These are phyloP conservation scores for Dissophora globulifera DNA, from an alignment of 192 early-diverging fungal genomes.

Conservation along the genomic window DNA sequence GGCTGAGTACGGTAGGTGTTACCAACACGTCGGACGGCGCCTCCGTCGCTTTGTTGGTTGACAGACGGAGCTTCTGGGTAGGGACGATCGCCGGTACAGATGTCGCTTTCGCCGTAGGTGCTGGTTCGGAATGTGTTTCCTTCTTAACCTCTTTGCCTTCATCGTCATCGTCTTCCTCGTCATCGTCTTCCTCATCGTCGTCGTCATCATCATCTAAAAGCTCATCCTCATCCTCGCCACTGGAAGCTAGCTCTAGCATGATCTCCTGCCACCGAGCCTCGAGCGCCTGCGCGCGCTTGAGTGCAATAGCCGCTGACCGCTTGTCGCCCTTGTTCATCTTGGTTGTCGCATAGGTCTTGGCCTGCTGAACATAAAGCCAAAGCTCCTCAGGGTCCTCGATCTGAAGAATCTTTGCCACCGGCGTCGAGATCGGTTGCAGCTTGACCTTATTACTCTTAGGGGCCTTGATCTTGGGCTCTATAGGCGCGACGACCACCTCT, in stretches of 20 bases:
- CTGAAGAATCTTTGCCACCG: slow-evolving; percentile 22
- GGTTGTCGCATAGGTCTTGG: slow-evolving; percentile 45
- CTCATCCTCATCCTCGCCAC: slow-evolving; percentile 40
- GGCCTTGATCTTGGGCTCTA: slow-evolving; percentile 4
- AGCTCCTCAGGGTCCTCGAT: slow-evolving; percentile 36
- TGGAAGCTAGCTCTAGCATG: slow-evolving; percentile 45
- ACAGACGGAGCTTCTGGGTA: too few relatives aligned
- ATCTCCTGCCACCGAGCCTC: slow-evolving; percentile 48
- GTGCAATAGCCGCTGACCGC: slow-evolving; percentile 35
- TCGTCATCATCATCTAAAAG: slow-evolving; percentile 40
- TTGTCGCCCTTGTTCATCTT: slow-evolving; percentile 52
- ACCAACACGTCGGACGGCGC: too few relatives aligned
- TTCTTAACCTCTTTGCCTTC: not conserved
- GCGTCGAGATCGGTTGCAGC: slow-evolving; percentile 42
- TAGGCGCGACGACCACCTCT: not conserved
- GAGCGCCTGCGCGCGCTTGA: slow-evolving; percentile 42
- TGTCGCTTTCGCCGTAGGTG: not conserved
- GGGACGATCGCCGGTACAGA: too few relatives aligned
- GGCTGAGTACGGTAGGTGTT: too few relatives aligned
- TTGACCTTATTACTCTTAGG: slow-evolving; percentile 36
- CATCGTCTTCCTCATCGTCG: slow-evolving; percentile 18
- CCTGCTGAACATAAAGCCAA: slow-evolving; percentile 50
- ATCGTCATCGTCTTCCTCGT: slow-evolving; percentile 12
- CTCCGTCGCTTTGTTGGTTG: too few relatives aligned
- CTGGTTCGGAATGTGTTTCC: not conserved